Base-by-base conservation (phyloP, 78 protist genomes). In the Acrasis kona region DNA sequence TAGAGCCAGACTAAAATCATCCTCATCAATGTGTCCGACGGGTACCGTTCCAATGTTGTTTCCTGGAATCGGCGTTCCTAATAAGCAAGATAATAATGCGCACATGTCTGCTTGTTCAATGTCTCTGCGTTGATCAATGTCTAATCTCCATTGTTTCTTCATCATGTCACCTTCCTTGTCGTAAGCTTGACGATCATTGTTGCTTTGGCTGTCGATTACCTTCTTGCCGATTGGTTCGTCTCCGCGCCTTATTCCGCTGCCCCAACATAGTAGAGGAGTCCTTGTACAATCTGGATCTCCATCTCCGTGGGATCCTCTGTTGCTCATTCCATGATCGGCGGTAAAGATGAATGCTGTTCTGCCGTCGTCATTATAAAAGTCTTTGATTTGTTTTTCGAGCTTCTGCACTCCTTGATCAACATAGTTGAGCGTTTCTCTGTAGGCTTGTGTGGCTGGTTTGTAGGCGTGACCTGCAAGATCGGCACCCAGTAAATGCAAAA, bases 311-410 rank as follows among this genome's bases (percentile, higher is more conserved):
- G 89, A 79, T 28, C 88, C 87, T 31, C 80, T 66, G 80, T 86
- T 77, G 30, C 80, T 79, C 96, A 92, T 92, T 39, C 96, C 96
- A 65, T 92, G 96, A 39, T 92, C 96, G 5, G 91, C 87, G 0
- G 94, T 89, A 57, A 89, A 83, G 29, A 92, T 39, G 31, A 40
- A 92, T 8, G 87, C 82, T 8, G 96, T 92, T 8, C 40, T 50
- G n/a, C n/a, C n/a, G 10, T 29, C 76, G 65, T 89, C 90, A 2
- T 71, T 64, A 73, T 79, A 92, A 38, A 67, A 81, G n/a, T 69
- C 79, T 29, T 80, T 83, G 8, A 92, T 30, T 28, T 36, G 4
- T 1, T n/a, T 70, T 3, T 1, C 5, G 0, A 84, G 41, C 38
- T 41, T 36, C 38, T 39, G 37, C n/a, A 89, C 38, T 10, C 90